A percentile compares a stretch with the other conserved stretches of the same genome.
These are phyloP conservation scores for Cryptococcus wingfieldii DNA, from an alignment of 1,284 basidiomycete species.

Conservation along the genomic window DNA sequence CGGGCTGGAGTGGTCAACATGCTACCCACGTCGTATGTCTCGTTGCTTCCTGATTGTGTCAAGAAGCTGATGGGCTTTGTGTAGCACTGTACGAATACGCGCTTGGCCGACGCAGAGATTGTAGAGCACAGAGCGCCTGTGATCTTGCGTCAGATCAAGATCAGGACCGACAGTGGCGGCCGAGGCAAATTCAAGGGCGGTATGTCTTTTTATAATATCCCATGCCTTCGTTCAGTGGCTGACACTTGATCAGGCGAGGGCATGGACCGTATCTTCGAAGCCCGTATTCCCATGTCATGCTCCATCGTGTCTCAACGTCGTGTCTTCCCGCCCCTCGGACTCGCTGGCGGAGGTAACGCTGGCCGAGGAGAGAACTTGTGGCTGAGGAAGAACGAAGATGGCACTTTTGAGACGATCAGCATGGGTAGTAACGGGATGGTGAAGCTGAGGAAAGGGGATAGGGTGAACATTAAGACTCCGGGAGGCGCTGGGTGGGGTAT, in stretches of 20 bases:
- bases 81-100: constrained; percentile 68
- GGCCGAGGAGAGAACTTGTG: constrained; percentile 79
- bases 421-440: constrained; percentile 87
- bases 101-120: constrained; percentile 70
- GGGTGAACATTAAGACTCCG: constrained; percentile 78
- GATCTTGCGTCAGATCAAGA: constrained; percentile 70
- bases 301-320: constrained; percentile 59
- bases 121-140: constrained; percentile 62
- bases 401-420: constrained; percentile 57
- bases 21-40: too few species aligned
- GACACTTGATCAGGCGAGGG: constrained; percentile 71
- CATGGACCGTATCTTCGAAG: constrained; percentile 77
- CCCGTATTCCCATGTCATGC: constrained; percentile 77
- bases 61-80: not conserved
- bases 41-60: too few species aligned
- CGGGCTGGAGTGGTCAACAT: constrained; percentile 29
- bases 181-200: too few species aligned
- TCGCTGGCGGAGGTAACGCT: constrained; percentile 77
- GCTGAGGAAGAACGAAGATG: constrained; percentile 50
- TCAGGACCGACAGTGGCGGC: constrained; percentile 76
- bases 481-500: constrained; percentile 86
- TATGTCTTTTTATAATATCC: too few species aligned
- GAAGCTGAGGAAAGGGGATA: constrained; percentile 79
- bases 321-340: constrained; percentile 82
- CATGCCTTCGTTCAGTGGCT: too few species aligned